Evolutionary conservation across 352 stramenopile species (phyloP).

Genomic region (Globisporangium nagaii): DNA sequence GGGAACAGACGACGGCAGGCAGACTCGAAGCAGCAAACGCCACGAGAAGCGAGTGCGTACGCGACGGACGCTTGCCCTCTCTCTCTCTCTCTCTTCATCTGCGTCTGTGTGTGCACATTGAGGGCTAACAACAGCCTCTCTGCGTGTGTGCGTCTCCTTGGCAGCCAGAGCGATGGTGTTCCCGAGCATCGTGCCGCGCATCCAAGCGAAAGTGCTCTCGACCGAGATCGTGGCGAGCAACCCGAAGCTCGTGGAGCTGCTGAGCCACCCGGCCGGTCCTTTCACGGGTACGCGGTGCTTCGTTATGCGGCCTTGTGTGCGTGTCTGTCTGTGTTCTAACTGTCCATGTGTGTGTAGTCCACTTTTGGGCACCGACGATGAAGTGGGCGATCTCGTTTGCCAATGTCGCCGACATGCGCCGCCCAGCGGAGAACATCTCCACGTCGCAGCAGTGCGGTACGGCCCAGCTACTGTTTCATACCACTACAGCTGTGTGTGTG

Average conservation of each 20-base stretch:
- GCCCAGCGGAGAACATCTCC: constrained; percentile 76
- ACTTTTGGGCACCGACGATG: constrained; percentile 88
- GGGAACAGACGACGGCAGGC: no score
- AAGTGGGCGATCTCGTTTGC: constrained; percentile 88
- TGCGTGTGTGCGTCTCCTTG: neutral
- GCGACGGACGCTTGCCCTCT: neutral
- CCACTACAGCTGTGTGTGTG: no score
- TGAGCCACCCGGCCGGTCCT: constrained; percentile 75
- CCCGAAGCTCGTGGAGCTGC: constrained; percentile 48
- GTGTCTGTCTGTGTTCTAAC: neutral
- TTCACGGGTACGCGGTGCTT: constrained; percentile 61
- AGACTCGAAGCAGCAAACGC: constrained; percentile 8
- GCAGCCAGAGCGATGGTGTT: constrained; percentile 26
- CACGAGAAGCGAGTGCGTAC: neutral
- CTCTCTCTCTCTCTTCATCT: neutral
- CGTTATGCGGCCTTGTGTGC: neutral
- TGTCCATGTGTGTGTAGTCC: constrained; percentile 26
- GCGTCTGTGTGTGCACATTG: neutral
- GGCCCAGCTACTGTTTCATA: no score
- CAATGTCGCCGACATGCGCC: constrained; percentile 84
- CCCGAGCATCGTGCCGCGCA: constrained; percentile 61
- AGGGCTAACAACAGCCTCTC: neutral
- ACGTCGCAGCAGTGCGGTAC: constrained; percentile 67
- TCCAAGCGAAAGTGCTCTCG: constrained; percentile 73
- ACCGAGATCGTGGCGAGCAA: constrained; percentile 65